Base-by-base conservation (phyloP, 2,329 filamentous ascomycete genomes). In the Cordyceps farinosa region DNA sequence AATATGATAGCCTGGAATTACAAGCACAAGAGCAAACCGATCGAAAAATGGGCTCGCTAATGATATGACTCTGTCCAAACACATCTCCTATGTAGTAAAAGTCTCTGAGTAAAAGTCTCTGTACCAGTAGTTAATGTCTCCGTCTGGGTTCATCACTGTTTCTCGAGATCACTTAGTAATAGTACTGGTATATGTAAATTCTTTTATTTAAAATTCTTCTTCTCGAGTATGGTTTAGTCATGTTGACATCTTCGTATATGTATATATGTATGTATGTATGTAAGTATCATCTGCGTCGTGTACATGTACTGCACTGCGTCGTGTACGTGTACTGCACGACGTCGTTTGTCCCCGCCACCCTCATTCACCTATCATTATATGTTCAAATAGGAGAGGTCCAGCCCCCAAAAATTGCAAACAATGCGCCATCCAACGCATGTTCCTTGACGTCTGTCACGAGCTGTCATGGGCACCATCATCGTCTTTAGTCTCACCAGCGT, bases 251-350 rank as follows among this genome's bases (percentile, higher is more conserved):
- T 30, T 27, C 30, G 36, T 64, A 51, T 64, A 45, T 54, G 15
- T n/a, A 48, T 55, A 22, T 22, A 22, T 22, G 22, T 22, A 22
- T 22, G 22, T 22, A 22, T 64, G 44, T 64, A 45, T 54, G 15
- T n/a, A 48, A 50, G 30, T 36, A 10, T 52, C 1, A 29, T 27
- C 32, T 42, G 47, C 57, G 36, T 27, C 57, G 52, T 15, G 48
- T 34, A 27, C 44, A 44, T 62, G 22, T 56, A 56, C 42, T n/a
- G 38, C 38, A 44, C 32, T 42, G 47, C 57, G 36, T 27, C 57
- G 52, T 15, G 48, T 34, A 27, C 44, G 52, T 62, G 22, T 56
- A 56, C 42, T n/a, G 38, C 38, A 56, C 7, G 60, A 48, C 50
- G 38, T n/a, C 7, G 11, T 32, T 22, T 32, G 36, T 13, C 29